Evolutionary conservation across 1,284 basidiomycete species (phyloP).

Genomic region (Boletus sp.): DNA sequence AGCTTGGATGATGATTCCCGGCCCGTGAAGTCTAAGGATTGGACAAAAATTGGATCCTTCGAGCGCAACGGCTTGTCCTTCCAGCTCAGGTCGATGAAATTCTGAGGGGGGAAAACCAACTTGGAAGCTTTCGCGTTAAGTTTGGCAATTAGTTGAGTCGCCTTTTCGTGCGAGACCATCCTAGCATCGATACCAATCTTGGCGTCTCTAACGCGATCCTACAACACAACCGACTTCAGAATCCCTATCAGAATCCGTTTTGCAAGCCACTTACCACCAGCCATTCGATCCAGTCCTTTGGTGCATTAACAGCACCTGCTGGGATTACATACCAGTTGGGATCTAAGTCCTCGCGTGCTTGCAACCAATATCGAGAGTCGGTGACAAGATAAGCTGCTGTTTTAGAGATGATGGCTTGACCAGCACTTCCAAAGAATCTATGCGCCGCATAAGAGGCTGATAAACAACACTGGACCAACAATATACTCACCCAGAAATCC

Average conservation of each 20-base stretch:
- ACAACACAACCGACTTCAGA: conserved; percentile 10
- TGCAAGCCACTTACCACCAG: conserved; percentile 47
- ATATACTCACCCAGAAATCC: conserved; percentile 70
- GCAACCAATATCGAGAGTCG: conserved; percentile 89
- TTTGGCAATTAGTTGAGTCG: conserved; percentile 55
- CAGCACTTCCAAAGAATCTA: conserved; percentile 86
- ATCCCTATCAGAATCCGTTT: neutral
- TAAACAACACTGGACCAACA: neutral
- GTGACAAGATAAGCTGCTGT: conserved; percentile 72
- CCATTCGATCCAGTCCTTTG: conserved; percentile 80
- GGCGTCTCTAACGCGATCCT: conserved; percentile 53
- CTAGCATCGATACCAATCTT: conserved; percentile 88
- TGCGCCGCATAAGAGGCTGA: conserved; percentile 4
- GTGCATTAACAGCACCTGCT: conserved; percentile 58
- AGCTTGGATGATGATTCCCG: conserved; percentile 60
- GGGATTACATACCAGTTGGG: conserved; percentile 74
- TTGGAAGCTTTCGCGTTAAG: conserved; percentile 57
- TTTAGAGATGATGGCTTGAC: conserved; percentile 74
- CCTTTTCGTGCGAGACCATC: conserved; percentile 77
- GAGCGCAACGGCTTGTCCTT: conserved; percentile 69
- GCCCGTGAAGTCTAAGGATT: conserved; percentile 75
- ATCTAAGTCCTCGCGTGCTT: conserved; percentile 78
- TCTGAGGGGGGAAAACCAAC: conserved; percentile 69
- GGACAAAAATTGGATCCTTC: conserved; percentile 69
- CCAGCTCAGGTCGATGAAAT: conserved; percentile 88